A percentile compares a stretch with the other conserved stretches of the same genome.
phyloP scores from a whole-genome alignment of 805 yeast genomes.

The Kodamaea laetipori region DNA sequence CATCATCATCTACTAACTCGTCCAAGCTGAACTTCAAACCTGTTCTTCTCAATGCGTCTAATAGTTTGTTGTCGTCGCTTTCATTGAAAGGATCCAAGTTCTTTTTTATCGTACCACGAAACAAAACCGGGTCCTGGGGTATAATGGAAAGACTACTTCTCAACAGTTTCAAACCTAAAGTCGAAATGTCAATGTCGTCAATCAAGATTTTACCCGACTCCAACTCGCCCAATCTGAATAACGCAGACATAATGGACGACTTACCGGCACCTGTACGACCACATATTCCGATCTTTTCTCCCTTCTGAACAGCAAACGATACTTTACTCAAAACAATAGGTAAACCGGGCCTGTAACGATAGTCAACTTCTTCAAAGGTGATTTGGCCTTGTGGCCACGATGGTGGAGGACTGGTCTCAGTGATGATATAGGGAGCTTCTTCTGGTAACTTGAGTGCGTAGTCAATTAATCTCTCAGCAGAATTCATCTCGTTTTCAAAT shows the following conservation, averaged over 20 bases:
- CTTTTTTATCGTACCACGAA: conserved; percentile 57
- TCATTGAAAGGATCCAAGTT: conserved; percentile 66
- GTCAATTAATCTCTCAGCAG: conserved; percentile 69
- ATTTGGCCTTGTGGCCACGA: conserved; percentile 57
- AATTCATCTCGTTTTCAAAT: conserved; percentile 75
- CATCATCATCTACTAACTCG: conserved; percentile 62
- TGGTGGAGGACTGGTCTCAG: conserved; percentile 45
- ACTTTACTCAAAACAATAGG: conserved; percentile 59
- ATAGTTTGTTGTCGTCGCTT: conserved; percentile 50
- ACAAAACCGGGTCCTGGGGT: conserved; percentile 73
- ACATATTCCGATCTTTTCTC: conserved; percentile 80
- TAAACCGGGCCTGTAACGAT: conserved; percentile 60
- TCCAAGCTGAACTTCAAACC: conserved; percentile 53
- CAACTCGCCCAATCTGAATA: conserved; percentile 58
- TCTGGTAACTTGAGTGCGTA: conserved; percentile 62
- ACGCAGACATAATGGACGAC: conserved; percentile 64
- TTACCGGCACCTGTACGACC: conserved; percentile 93
- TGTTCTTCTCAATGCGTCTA: conserved; percentile 60
- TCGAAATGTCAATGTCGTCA: conserved; percentile 58
- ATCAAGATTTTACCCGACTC: conserved; percentile 50
- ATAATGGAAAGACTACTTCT: conserved; percentile 64
- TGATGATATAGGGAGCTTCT: conserved; percentile 62
- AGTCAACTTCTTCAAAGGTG: conserved; percentile 48
- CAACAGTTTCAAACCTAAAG: conserved; percentile 55
- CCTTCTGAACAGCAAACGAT: conserved; percentile 45